Evolutionary conservation across 306 rosid species (phyloP), one percentile per base, ranked within the genome.

Genomic region (Begonia loranthoides): DNA sequence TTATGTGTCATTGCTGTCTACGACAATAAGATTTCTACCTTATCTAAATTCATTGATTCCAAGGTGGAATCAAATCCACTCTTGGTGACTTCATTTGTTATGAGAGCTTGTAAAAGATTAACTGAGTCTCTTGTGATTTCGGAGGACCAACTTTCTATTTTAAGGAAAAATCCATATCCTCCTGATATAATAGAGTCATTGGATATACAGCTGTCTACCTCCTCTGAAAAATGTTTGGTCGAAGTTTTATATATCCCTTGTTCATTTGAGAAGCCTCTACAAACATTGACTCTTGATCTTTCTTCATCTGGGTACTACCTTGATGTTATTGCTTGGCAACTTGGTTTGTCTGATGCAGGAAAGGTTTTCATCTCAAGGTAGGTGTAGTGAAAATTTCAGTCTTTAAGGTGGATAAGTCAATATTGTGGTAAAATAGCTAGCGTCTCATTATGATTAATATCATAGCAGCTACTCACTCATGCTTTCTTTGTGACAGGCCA

Each of bases 281-380:
- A 74, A 59, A 65, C 71, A 15, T 68, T 78, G 60, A 66, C 67
- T 61, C 84, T 86, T 39, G 57, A 67, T 64, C 70, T 86, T 66
- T 61, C 90, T 58, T 58, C 70, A 24, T 59, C 71, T 60, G 81
- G 72, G 39, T 85, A 90, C 70, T 90, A 77, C 77, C 76, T 90
- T 56, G 95, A 90, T 68, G 59, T 70, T 66, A 62, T 90, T 74
- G 87, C 95, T 57, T 69, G 76, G 33, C 76, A 80, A 63, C 87
- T 90, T 73, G 92, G 83, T 67, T 68, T 90, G 54, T 60, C 55
- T 57, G 79, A 85, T 56, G 82, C 87, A 14, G 46, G 78, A 51
- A 60, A 64, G 57, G 52, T 90, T 74, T 59, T 86, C 66, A 66
- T 86, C 64, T 78, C 99, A 43, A 82, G 99, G 99, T 90, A 61